Base-by-base conservation (phyloP, 495 filamentous ascomycete genomes). In the Penicillium pulvis region DNA sequence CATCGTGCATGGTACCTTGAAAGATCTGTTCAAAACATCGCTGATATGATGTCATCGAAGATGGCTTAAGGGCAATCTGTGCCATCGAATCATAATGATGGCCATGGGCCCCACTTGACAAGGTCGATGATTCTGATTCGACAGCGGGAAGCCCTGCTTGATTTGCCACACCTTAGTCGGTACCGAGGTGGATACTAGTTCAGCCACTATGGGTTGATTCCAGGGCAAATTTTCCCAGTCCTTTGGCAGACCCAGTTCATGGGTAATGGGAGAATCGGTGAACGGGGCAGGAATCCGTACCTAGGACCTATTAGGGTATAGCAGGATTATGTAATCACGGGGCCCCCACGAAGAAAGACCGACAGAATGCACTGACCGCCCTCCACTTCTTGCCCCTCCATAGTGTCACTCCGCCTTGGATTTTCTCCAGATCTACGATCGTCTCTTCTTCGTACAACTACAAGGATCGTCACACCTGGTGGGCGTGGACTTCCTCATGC, bases 401-500 rank as follows among this genome's bases (percentile, higher is more conserved):
- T n/a, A 39, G 2, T 12, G 43, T 10, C 26, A 28, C 50, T 51
- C 31, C 26, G n/a, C 26, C 31, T 31, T 14, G 8, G n/a, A 12
- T 52, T 52, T n/a, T 52, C 28, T 52, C 50, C 33, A 20, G 24
- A 19, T 52, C 50, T 49, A 24, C 11, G 46, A 49, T 47, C 30
- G 26, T 23, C 53, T 26, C 47, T 17, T 46, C 33, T 46, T 28
- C 45, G 35, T 56, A n/a, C 23, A 33, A 47, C 43, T 47, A 23
- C 20, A 23, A 20, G 43, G 51, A 51, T 55, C 59, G 55, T 51
- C 45, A 51, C 59, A 49, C 42, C 48, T 61, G 43, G 59, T 61
- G 50, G 46, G n/a, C 36, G 56, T 41, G 52, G 30, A 26, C 39
- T 17, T 51, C 60, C 48, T 56, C 49, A 63, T 63, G 56, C 57